A percentile compares a stretch with the other conserved stretches of the same genome.
These are phyloP conservation scores for Zea mays DNA, from an alignment of 176 grass and related monocot genomes.

Conservation along the genomic window DNA sequence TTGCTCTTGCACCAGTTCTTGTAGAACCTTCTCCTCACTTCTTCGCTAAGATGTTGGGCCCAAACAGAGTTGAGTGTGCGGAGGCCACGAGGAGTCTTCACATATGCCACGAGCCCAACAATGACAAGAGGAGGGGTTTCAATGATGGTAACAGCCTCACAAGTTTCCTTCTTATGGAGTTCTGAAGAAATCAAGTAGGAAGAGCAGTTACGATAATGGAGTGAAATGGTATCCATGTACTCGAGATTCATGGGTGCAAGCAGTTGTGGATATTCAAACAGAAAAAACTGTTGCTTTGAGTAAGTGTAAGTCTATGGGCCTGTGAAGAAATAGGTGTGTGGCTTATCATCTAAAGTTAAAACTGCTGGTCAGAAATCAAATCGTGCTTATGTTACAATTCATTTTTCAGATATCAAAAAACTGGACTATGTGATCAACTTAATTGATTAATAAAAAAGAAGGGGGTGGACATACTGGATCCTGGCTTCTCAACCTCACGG, in stretches of 20 bases:
- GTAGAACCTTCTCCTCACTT: slow-evolving; percentile 82
- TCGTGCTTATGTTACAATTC: neutral
- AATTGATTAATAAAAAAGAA: too few species aligned
- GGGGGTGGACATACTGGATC: too few species aligned
- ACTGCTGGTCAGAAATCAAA: neutral
- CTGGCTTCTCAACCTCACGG: slow-evolving; percentile 51
- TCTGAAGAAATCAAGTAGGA: too few species aligned
- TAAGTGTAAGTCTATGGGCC: too few species aligned
- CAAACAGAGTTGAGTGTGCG: slow-evolving; percentile 82
- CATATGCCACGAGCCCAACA: too few species aligned
- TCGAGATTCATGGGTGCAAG: too few species aligned
- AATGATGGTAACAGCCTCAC: too few species aligned
- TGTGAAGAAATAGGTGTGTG: neutral
- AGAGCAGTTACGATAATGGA: too few species aligned
- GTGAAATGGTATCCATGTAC: too few species aligned
- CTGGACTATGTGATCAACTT: neutral
- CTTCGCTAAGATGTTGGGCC: slow-evolving; percentile 95
- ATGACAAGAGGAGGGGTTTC: too few species aligned
- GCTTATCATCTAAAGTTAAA: neutral
- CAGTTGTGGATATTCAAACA: neutral
- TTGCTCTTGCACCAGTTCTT: slow-evolving; percentile 98
- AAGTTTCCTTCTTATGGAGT: too few species aligned
- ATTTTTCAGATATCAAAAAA: neutral
- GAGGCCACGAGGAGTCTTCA: slow-evolving; percentile 34
- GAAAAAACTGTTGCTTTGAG: neutral